Evolutionary conservation across 1,284 basidiomycete genomes (phyloP), one percentile per base, ranked within the genome.

Genomic region (Tilletia caries): DNA sequence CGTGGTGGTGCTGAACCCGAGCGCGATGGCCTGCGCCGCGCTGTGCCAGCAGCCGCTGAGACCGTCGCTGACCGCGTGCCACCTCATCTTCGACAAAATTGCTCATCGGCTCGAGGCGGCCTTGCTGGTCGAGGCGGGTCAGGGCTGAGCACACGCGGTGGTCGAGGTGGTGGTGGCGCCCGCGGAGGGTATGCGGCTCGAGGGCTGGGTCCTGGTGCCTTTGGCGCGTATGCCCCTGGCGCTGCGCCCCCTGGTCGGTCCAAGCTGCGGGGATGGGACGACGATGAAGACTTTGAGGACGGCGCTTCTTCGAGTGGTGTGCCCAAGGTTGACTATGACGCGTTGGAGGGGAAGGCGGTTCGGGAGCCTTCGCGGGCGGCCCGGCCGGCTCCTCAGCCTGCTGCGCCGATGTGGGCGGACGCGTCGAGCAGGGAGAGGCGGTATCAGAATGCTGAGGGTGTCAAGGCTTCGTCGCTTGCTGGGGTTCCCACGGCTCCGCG

Each of bases 281-380:
- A 65, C 23, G 64, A 65, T 10, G 64, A 65, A 18, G 64, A 65
- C 29, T 10, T 34, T 8, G 58, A 34, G 10, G 58, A 62, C 29
- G 58, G n/a, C 52, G 46, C 18, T 50, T 20, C 13, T 15, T n/a
- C 52, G 18, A 27, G 20, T 18, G 52, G 52, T 12, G 29, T 34
- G 8, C 58, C 58, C 29, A 62, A 65, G 23, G 64, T 65, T 20
- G 64, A 65, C 25, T 65, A 65, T 25, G 64, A 65, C 27, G 64
- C 64, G 43, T 37, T 65, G 41, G 64, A 65, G n/a, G 64, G 64
- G 18, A 65, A 65, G 41, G 43, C 64, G 41, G 43, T 62, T 6
- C 58, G 58, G 18, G 32, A 62, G 58, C 58, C 58, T 8, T 37
- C 58, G 20, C 58, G 58, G 32, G 58, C 58, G 29, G 58, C 58